Evolutionary conservation across 352 stramenopile genomes (phyloP), one percentile per base, ranked within the genome.

Genomic region (Phytopythium delawarense): DNA sequence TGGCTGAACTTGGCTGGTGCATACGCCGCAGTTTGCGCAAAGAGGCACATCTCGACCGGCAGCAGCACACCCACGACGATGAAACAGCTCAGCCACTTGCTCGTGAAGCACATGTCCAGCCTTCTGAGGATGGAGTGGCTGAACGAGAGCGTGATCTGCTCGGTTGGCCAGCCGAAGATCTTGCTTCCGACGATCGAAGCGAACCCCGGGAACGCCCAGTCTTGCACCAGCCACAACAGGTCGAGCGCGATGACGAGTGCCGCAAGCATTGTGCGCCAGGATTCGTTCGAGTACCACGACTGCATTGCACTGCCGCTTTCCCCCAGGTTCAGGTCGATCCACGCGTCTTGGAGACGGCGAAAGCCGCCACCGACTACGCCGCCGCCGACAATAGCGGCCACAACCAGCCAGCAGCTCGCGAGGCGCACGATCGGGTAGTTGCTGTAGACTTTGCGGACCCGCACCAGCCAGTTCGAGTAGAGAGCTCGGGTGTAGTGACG

Each of bases 121-220:
- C 12, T 18, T 42, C 65, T 23, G 68, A 65, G 23, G 21, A 51
- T 21, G 57, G 16, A 30, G 35, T 4, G 35, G 50, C 59, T 48
- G 52, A 76, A 52, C 0, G 35, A 39, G 2, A 83, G 25, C 13
- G 61, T 65, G 16, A 76, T 9, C 21, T 69, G 61, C 39, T 86
- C 78, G 15, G 62, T 40, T 21, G 70, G 49, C 7, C 81, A 68
- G 5, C 78, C 80, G 67, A 82, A 87, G 5, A 85, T 62, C 44
- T 65, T 70, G 4, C 59, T 59, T 4, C 72, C 74, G 39, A 72
- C 25, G 7, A 64, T 49, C 1, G 74, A 76, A 7, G 66, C 60
- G 65, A 88, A 81, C 13, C 61, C 65, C n/a, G 80, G 78, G 48
- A 88, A 89, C 25, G 74, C 35, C 35, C 61, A 83, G 45, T 84